These are phyloP conservation scores for Quercus glauca DNA, from an alignment of 306 rosid species.

Conservation along the genomic window DNA sequence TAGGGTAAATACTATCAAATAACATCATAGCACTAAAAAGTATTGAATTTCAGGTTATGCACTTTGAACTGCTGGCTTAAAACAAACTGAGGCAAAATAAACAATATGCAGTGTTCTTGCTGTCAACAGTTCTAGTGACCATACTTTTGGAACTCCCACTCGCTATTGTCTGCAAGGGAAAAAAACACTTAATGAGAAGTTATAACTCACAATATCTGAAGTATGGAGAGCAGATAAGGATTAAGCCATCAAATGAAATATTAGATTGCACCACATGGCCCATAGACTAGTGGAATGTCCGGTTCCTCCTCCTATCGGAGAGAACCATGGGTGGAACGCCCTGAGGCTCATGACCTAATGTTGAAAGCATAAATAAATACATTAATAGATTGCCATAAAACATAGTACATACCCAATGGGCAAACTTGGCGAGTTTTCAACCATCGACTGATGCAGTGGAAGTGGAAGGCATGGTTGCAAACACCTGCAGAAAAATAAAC, in stretches of 20 bases:
- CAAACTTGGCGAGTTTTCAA: conserved; percentile 94
- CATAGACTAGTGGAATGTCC: too few species aligned
- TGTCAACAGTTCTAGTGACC: conserved; percentile 62
- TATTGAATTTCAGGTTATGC: background rate
- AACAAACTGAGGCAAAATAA: background rate
- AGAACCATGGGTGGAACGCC: too few species aligned
- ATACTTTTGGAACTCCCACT: conserved; percentile 96
- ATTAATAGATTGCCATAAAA: background rate
- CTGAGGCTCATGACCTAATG: too few species aligned
- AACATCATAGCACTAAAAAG: background rate
- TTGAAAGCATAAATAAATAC: background rate
- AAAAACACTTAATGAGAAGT: background rate
- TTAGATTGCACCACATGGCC: too few species aligned
- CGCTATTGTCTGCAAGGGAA: conserved; percentile 66
- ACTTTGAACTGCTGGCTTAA: background rate
- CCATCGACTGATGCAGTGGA: conserved; percentile 96
- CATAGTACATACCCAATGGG: conserved; percentile 65
- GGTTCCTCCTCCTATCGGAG: too few species aligned
- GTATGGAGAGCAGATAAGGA: background rate
- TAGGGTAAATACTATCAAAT: background rate
- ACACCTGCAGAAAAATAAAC: conserved; percentile 34
- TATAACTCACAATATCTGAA: background rate
- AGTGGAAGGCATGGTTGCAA: conserved; percentile 88
- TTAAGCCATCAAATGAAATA: background rate
- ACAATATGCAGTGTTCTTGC: background rate